Base-by-base conservation (phyloP, 225 moss, liverwort and hornwort genomes). In the Neckera pumila region DNA sequence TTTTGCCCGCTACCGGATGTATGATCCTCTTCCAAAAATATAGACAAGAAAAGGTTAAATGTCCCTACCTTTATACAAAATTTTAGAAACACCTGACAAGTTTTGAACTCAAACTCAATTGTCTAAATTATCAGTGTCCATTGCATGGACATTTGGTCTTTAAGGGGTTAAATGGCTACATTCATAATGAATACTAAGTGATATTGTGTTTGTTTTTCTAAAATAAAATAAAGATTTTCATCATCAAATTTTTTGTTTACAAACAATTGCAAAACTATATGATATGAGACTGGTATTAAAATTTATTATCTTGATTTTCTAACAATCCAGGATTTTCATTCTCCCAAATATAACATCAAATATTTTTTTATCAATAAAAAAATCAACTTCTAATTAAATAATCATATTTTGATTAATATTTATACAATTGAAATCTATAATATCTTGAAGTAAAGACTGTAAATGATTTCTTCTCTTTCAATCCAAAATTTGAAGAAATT, bases 1-100 rank as follows among this genome's bases (percentile, higher is more conserved):
- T 14, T 2, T 1, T 53, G 0, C 3, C 1, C 1, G 1, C 34
- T 34, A 22, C 2, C 2, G 1, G 4, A 0, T 49, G 4, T 75
- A 1, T 2, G 0, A 76, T 21, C 2, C 1, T 2, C 4, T 2
- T 33, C 6, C 4, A 13, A 10, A 74, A 49, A 33, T 33, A 10
- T 47, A 1, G 2, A 36, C 4, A 53, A 0, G 0, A 14, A 23
- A 76, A 23, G 0, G 0, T 1, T 22, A 36, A 75, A 14, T 18
- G 2, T 14, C 3, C 0, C 1, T 1, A 33, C 8, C 5, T 53
- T 53, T 2, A 34, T 22, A 1, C 1, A 14, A 51, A 34, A 21
- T 12, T 74, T 47, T 2, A 49, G 0, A 33, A 76, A 12, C 20
- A 76, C 31, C 0, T 1, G 1, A 21, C 4, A 76, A 51, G 5